Evolutionary conservation across 2,329 filamentous ascomycete genomes (phyloP), one percentile per base, ranked within the genome.

Genomic region (Aspergillus sp.): DNA sequence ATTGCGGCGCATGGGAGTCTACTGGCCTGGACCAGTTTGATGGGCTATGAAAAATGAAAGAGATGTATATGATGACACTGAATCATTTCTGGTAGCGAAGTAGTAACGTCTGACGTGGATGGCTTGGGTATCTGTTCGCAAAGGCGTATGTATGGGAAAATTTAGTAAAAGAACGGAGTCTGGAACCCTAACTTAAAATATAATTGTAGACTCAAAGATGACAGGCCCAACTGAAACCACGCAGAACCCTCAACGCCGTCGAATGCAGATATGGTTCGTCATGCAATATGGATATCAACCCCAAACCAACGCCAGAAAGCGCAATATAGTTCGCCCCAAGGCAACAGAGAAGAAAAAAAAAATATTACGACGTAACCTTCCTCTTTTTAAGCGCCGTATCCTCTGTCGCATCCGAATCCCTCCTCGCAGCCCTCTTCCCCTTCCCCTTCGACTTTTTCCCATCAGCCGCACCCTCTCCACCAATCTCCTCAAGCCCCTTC

Each of bases 391-490:
- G 53, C 22, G 68, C 63, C 2, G 72, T 72, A 60, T 76, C 75
- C 56, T 77, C 75, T 5, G 74, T 76, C 25, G 68, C 74, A 67
- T 77, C 74, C 1, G 73, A 75, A 47, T 71, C 71, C 53, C 72
- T 61, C 50, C 73, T 64, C 11, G 71, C 71, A 61, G 66, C 66
- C 30, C 71, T 68, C 66, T 77, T 76, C 5, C 74, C 74, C 59
- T 79, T 79, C 9, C 74, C 73, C 54, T 78, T 68, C 45, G 56
- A 66, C 68, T 77, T 77, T 67, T 77, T 77, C 25, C 70, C 70
- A 49, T 66, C 65, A 2, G 67, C 64, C 41, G 65, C 64, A 22
- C 66, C 65, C 15, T 73, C 74, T 15, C 34, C 34, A 4, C 68
- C 74, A 15, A 69, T 49, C 6, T 76, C 74, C 6, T 70, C 74